Evolutionary conservation across 116 monocot species (phyloP), one percentile per base, ranked within the genome.

Genomic region (Iris pallida): DNA sequence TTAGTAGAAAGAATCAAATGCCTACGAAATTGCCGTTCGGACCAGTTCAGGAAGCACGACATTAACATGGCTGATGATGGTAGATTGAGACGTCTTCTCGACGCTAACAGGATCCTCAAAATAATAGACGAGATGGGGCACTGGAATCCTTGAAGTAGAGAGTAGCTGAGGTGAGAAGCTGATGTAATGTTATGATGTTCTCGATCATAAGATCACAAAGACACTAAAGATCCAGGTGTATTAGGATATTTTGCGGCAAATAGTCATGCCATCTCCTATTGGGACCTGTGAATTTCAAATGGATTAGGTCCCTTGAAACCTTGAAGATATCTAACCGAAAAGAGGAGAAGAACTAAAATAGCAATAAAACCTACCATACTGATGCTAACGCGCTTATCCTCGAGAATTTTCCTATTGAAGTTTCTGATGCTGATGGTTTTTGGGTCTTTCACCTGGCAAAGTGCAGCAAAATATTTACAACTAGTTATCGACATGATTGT

Each of bases 191-290:
- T 30, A 3, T 0, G 30, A 30, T 30, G 30, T 30, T 30, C 30
- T 30, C 30, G 30, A 30, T 30, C 30, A 30, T 3, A 30, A 30
- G 30, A 30, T 30, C 30, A 30, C 30, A 30, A 30, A 30, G 30
- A 30, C 30, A 30, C 30, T 30, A 30, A 30, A 30, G 30, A 30
- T 14, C 16, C 54, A 54, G n/a, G 5, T 30, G 30, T 3, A 30
- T 30, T 30, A 30, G 3, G 20, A 19, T 40, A 79, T 71, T 78
- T 92, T 96, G 53, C 85, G 86, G 71, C 96, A 96, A 66, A 96
- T 96, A 1, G 96, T 96, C 76, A 96, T 89, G 57, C 96, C 96
- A 75, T 96, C 96, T 7, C 96, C 96, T 51, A 96, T 85, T 13
- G 96, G 85, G 43, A 96, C 92, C 94, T 94, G 73, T 41, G 13